Evolutionary conservation across 2,329 filamentous ascomycete species (phyloP).

Genomic region (Diaporthe citriasiana): DNA sequence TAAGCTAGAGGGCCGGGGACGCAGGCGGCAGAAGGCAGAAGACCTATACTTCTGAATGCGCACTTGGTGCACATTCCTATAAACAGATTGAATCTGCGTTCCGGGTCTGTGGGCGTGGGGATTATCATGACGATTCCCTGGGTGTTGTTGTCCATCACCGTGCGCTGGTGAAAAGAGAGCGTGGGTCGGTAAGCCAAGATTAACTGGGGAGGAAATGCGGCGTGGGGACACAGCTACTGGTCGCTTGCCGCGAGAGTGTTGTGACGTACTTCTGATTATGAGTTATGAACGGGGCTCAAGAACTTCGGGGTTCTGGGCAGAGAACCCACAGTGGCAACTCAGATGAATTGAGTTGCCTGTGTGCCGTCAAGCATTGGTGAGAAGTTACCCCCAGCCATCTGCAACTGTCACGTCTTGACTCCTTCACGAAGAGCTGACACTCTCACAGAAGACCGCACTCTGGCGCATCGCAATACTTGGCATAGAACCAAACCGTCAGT

Average conservation of each 20-base stretch:
- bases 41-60: slow-evolving; percentile 75
- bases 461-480: too few relatives aligned
- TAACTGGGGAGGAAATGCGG: not conserved
- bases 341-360: not conserved
- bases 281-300: not conserved
- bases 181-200: not conserved
- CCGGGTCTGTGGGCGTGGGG: not conserved
- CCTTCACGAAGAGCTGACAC: not conserved
- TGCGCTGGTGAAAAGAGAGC: too few relatives aligned
- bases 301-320: not conserved
- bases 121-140: not conserved
- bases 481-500: not conserved
- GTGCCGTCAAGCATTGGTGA: slow-evolving; percentile 3
- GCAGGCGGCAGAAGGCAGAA: slow-evolving; percentile 76
- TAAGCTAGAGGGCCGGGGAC: slow-evolving; percentile 69
- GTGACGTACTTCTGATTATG: not conserved
- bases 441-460: not conserved
- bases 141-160: not conserved
- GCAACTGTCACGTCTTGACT: too few relatives aligned
- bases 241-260: not conserved
- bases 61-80: not conserved
- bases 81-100: not conserved
- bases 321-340: slow-evolving; percentile 13
- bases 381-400: not conserved
- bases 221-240: not conserved